A percentile compares a stretch with the other conserved stretches of the same genome.
These are phyloP conservation scores for Vachellia collinsii DNA, from an alignment of 306 rosid genomes.

Conservation along the genomic window DNA sequence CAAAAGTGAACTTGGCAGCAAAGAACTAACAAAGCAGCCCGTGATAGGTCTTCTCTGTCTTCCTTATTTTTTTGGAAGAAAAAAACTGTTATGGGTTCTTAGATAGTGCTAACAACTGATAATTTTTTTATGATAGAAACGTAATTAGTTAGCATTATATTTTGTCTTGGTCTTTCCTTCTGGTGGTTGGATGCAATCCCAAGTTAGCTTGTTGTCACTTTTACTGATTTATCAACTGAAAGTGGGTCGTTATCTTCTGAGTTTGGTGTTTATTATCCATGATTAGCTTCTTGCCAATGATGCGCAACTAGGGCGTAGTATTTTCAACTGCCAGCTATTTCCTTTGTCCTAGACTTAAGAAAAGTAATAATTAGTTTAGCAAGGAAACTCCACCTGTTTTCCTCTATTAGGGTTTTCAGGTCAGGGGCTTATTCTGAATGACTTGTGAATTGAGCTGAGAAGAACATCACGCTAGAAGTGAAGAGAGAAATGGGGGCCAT, in stretches of 20 bases:
- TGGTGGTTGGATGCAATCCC: conserved; percentile 46
- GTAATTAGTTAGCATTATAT: conserved; percentile 45
- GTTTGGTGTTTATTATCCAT: conserved; percentile 50
- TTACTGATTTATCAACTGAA: conserved; percentile 40
- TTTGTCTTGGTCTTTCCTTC: conserved; percentile 32
- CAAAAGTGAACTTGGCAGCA: conserved; percentile 46
- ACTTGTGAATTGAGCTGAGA: conserved; percentile 37
- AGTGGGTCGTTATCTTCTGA: conserved; percentile 31
- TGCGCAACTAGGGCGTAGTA: conserved; percentile 40
- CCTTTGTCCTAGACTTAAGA: conserved; percentile 40
- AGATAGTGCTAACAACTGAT: not conserved
- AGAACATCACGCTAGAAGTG: conserved; percentile 22
- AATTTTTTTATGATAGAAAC: conserved; percentile 1
- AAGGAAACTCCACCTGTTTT: conserved; percentile 28
- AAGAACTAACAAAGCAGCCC: conserved; percentile 46
- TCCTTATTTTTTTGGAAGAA: conserved; percentile 27
- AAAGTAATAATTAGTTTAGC: conserved; percentile 36
- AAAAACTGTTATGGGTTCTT: conserved; percentile 22
- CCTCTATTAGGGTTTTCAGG: conserved; percentile 34
- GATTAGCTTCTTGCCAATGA: conserved; percentile 48
- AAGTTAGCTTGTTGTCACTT: conserved; percentile 55
- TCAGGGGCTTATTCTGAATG: conserved; percentile 39
- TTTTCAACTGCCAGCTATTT: conserved; percentile 46
- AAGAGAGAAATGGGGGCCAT: conserved; percentile 73
- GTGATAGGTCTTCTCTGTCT: conserved; percentile 27